These are phyloP conservation scores for Colletotrichum higginsianum DNA, from an alignment of 2,329 filamentous ascomycete genomes.

Conservation along the genomic window DNA sequence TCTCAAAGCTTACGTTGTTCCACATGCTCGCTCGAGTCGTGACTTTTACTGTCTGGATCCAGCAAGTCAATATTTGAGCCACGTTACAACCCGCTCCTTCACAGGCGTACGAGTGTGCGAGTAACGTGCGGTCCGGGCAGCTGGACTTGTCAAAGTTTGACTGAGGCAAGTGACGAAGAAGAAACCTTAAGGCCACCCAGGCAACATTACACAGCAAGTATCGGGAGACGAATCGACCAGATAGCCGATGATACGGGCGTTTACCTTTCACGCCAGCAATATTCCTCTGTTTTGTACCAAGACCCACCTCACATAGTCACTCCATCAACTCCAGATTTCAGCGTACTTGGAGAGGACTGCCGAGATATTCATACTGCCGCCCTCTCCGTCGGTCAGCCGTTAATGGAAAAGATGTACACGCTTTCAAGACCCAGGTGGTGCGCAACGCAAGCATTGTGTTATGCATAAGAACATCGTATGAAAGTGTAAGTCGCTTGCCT, in stretches of 20 bases:
- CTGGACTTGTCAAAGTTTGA: background rate
- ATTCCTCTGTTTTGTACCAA: background rate
- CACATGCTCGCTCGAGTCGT: background rate
- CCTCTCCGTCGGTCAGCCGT: background rate
- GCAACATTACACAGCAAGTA: constrained; percentile 5
- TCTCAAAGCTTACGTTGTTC: background rate
- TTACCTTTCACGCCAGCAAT: background rate
- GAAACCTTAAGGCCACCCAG: background rate
- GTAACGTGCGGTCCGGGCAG: constrained; percentile 1
- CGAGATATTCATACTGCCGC: background rate
- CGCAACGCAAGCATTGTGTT: background rate
- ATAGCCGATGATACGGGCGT: too few species aligned
- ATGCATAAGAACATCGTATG: too few species aligned
- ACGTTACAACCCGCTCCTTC: constrained; percentile 12
- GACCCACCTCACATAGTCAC: background rate
- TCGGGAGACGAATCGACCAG: background rate
- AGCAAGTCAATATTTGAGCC: background rate
- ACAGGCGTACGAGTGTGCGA: background rate
- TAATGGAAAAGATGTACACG: background rate
- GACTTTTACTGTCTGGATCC: background rate
- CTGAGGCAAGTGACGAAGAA: background rate
- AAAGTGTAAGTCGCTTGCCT: background rate
- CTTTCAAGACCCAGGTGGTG: too few species aligned
- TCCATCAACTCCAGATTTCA: background rate
- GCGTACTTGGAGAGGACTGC: background rate